Base-by-base conservation (phyloP, 306 rosid genomes). In the Hippophae gyantsensis region DNA sequence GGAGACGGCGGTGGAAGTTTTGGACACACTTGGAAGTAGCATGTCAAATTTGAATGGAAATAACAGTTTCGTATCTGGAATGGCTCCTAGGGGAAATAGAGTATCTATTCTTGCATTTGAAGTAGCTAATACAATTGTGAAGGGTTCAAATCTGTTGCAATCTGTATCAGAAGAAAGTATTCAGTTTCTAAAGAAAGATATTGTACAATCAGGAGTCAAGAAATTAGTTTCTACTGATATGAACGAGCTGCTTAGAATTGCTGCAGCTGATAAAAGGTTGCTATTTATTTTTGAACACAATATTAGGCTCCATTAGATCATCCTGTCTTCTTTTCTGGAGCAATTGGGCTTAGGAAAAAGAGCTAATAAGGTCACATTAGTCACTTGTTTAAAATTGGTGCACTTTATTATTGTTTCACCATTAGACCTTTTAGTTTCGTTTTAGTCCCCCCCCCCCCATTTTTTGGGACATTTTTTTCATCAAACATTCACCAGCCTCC, bases 191-290 rank as follows among this genome's bases (percentile, higher is more conserved):
- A 84, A 77, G 71, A 76, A 74, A 18, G 94, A 89, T 61, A 56
- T 89, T 49, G 53, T 83, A 52, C 77, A 77, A 60, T 86, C 95
- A 71, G 94, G 86, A 61, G 80, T 89, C 44, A 80, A 76, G 32
- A 76, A 65, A 6, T 69, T 89, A 62, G 94, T 93, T 60, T 93
- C 99, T 0, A 74, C 77, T 14, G 84, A 82, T 69, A 77, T 72
- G 81, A 76, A 79, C 57, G 85, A 89, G 75, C 76, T 93, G 78
- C 66, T 79, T n/a, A 62, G 77, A 58, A 77, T 93, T 60, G 97
- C 94, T 18, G 94, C 86, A 56, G 67, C 82, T 12, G 95, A 93
- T 81, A 93, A 86, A 84, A 89, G 97, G 99, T 93, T 62, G 63
- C 67, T 75, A 51, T 62, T 60, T 69, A 69, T 63, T 54, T 9